Conservation (phyloP, 352 stramenopile genomes). For the Phytophthora pinifolia region DNA sequence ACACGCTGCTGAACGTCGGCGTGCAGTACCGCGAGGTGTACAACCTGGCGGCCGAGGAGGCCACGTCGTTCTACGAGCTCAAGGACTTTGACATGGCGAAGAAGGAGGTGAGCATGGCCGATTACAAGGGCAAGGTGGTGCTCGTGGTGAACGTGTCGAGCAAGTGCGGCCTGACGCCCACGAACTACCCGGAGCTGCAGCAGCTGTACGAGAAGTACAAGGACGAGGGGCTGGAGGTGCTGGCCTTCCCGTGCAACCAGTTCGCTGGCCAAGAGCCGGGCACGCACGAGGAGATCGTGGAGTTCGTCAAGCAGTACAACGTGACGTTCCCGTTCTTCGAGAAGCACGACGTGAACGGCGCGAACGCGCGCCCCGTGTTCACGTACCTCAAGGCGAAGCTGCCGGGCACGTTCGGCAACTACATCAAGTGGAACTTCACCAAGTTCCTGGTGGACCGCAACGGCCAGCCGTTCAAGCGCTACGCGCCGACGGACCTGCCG, state of each 20-base stretch:
- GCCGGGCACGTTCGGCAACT: slow-evolving; percentile 58
- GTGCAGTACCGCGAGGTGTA: slow-evolving; percentile 56
- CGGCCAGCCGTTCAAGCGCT: slow-evolving; percentile 52
- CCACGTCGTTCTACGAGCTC: slow-evolving; percentile 76
- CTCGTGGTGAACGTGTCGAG: slow-evolving; percentile 81
- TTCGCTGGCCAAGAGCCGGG: slow-evolving; percentile 45
- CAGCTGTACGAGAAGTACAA: slow-evolving; percentile 69
- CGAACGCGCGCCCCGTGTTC: slow-evolving; percentile 72
- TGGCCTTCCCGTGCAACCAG: slow-evolving; percentile 89
- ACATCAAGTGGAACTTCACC: slow-evolving; percentile 89
- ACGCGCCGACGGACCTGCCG: slow-evolving; percentile 21
- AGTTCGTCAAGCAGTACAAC: slow-evolving; percentile 55
- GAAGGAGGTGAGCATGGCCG: slow-evolving; percentile 58
- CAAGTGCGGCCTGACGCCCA: slow-evolving; percentile 80
- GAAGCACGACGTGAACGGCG: slow-evolving; percentile 87
- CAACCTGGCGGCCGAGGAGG: slow-evolving; percentile 33
- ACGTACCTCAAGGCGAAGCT: slow-evolving; percentile 78
- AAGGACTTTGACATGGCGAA: slow-evolving; percentile 66
- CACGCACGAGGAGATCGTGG: slow-evolving; percentile 73
- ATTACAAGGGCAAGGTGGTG: slow-evolving; percentile 63
- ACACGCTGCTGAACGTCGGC: slow-evolving; percentile 49
- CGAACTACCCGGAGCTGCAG: slow-evolving; percentile 85
- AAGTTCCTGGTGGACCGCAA: slow-evolving; percentile 92
- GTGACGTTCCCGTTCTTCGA: slow-evolving; percentile 39
- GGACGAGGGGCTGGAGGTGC: slow-evolving; percentile 51